These are phyloP conservation scores for Dioszegia hungarica DNA, from an alignment of 768 basidiomycete genomes.

Conservation along the genomic window DNA sequence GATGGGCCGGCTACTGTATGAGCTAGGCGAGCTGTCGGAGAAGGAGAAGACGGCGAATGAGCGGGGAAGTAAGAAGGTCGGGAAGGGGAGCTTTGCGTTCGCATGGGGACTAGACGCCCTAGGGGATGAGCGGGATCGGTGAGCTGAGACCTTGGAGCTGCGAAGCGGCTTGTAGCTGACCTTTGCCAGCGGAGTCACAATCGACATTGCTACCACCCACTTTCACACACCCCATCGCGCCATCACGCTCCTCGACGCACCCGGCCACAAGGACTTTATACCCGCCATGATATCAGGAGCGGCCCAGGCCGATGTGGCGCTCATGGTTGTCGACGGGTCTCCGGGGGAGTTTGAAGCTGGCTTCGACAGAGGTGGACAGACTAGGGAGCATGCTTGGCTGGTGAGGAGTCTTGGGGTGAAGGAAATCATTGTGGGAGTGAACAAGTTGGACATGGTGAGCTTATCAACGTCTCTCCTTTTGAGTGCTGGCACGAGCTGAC, in stretches of 20 bases:
- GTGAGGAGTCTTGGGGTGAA: constrained; percentile 87
- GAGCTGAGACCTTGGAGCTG: constrained; percentile 16
- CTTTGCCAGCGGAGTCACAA: constrained; percentile 77
- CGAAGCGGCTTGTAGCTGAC: neutral
- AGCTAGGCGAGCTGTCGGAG: constrained; percentile 81
- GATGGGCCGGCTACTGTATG: constrained; percentile 91
- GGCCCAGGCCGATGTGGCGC: constrained; percentile 89
- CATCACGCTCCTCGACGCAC: constrained; percentile 93
- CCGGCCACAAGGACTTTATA: constrained; percentile 95
- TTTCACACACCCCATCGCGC: constrained; percentile 67
- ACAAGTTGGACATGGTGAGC: constrained; percentile 85
- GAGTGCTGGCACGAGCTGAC: neutral
- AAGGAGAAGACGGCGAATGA: constrained; percentile 79
- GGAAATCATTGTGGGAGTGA: constrained; percentile 85
- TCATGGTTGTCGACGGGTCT: constrained; percentile 85
- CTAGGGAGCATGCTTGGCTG: constrained; percentile 85
- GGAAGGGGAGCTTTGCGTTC: constrained; percentile 95
- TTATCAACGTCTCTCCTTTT: neutral
- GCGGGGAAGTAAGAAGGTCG: constrained; percentile 77
- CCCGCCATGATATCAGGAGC: constrained; percentile 99
- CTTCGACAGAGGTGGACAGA: constrained; percentile 90
- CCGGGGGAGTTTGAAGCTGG: constrained; percentile 94
- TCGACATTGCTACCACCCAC: constrained; percentile 87
- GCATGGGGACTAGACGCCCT: constrained; percentile 97
- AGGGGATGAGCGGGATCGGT: constrained; percentile 89